Conservation (phyloP, 2,329 filamentous ascomycete species). For the Penicillium sp. region DNA sequence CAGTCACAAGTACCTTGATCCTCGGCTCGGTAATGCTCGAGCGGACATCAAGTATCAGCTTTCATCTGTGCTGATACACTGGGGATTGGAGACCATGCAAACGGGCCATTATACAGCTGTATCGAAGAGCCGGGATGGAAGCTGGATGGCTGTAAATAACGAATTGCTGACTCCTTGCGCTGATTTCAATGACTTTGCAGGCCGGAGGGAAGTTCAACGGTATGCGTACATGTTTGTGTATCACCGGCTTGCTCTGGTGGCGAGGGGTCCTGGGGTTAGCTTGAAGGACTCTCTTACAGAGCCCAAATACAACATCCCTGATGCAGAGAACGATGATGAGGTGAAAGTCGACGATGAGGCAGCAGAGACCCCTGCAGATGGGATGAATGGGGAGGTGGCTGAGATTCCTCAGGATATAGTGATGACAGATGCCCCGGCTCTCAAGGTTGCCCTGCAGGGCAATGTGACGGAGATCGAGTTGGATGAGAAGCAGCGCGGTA, state of each 20-base stretch:
- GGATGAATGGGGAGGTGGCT: background rate
- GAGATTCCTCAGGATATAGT: background rate
- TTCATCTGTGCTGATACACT: constrained; percentile 28
- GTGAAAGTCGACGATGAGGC: background rate
- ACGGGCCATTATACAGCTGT: constrained; percentile 28
- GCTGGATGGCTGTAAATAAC: constrained; percentile 25
- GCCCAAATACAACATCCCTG: background rate
- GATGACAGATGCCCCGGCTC: background rate
- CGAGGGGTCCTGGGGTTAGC: background rate
- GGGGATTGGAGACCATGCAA: background rate
- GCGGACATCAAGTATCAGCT: constrained; percentile 27
- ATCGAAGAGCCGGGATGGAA: constrained; percentile 21
- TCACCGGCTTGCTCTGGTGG: constrained; percentile 17
- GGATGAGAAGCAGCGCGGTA: background rate
- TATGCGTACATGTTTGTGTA: constrained; percentile 26
- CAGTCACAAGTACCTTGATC: constrained; percentile 6
- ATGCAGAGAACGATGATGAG: background rate
- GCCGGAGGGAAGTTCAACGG: background rate
- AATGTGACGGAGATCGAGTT: background rate
- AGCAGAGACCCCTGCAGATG: background rate
- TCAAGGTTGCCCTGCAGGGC: background rate
- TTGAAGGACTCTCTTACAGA: background rate
- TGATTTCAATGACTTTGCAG: background rate
- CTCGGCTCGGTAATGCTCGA: background rate
- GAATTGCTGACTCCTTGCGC: background rate